These are phyloP conservation scores for Aspergillus novoparasiticus DNA, from an alignment of 2,329 filamentous ascomycete species.

Conservation along the genomic window DNA sequence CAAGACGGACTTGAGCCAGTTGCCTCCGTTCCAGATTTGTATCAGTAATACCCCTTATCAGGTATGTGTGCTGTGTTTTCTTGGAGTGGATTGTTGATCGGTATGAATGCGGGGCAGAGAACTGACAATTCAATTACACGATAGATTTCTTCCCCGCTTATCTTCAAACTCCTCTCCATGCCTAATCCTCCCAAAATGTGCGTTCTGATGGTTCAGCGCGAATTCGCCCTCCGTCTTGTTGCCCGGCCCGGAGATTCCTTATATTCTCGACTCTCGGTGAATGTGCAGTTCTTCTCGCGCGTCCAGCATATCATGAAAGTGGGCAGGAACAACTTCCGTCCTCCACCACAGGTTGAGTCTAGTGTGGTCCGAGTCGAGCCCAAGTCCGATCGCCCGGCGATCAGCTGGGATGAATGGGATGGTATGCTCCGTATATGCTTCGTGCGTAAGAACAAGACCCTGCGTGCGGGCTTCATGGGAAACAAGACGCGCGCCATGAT, in stretches of 20 bases:
- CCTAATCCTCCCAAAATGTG: slow-evolving; percentile 80
- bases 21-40: slow-evolving; percentile 64
- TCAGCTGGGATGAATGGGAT: slow-evolving; percentile 95
- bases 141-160: slow-evolving; percentile 87
- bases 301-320: slow-evolving; percentile 82
- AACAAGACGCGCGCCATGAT: slow-evolving; percentile 55
- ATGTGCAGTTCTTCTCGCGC: slow-evolving; percentile 88
- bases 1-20: slow-evolving; percentile 65
- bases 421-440: slow-evolving; percentile 83
- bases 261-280: slow-evolving; percentile 87
- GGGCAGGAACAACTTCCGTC: slow-evolving; percentile 93
- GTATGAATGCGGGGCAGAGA: not conserved
- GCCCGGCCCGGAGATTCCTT: slow-evolving; percentile 85
- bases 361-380: slow-evolving; percentile 89
- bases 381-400: slow-evolving; percentile 80
- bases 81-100: too few relatives aligned
- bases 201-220: slow-evolving; percentile 87
- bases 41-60: slow-evolving; percentile 78
- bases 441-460: slow-evolving; percentile 84
- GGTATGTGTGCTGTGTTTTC: slow-evolving; percentile 39
- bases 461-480: slow-evolving; percentile 74
- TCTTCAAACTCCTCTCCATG: slow-evolving; percentile 81
- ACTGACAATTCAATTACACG: not conserved
- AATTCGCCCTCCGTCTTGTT: slow-evolving; percentile 88
- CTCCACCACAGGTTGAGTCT: slow-evolving; percentile 88